Base-by-base conservation (phyloP, 2,329 filamentous ascomycete species). In the Calcarisporium arbuscula region DNA sequence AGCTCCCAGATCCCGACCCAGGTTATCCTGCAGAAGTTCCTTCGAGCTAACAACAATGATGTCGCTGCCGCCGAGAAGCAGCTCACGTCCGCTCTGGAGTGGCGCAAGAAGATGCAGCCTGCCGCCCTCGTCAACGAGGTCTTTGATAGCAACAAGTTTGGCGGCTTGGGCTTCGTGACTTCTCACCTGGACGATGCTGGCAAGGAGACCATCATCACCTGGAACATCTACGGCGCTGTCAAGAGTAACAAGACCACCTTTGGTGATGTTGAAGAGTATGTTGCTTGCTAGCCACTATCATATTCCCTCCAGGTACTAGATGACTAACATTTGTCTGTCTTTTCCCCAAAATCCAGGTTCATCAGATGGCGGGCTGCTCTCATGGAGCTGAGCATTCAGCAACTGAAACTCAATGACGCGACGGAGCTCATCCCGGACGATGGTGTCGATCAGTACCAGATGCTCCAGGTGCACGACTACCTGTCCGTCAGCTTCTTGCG, bases 391-490 rank as follows among this genome's bases (percentile, higher is more conserved):
- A 84, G 85, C 4, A 68, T 95, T 29, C 72, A 78, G 43, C 79
- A 85, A 42, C 78, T 95, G 35, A 70, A 79, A 44, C 72, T 95
- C 43, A 56, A 71, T 15, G 68, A 74, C 18, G 85, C 85, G 33
- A 87, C 77, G 8, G 65, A 71, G 45, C 73, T 77, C 27, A 86
- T 89, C 50, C 79, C 82, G 3, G 80, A 86, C 37, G 80, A 77
- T 34, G 81, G 78, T 42, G 67, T 75, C 46, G 90, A 95, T 53
- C 85, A 84, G 1, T 94, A 95, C 65, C 85, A 90, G 61, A 88
- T 94, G 67, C 74, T 85, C 50, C 89, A 95, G 62, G 80, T 95
- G 19, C 90, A 96, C 64, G 90, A 96, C 67, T 95, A 95, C 69
- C 77, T 85, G 49, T 81, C 79, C 43, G 80, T 94, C 55, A 86